Evolutionary conservation across 768 basidiomycete genomes (phyloP), one percentile per base, ranked within the genome.

Genomic region (Tylopilus rubrobrunneus): DNA sequence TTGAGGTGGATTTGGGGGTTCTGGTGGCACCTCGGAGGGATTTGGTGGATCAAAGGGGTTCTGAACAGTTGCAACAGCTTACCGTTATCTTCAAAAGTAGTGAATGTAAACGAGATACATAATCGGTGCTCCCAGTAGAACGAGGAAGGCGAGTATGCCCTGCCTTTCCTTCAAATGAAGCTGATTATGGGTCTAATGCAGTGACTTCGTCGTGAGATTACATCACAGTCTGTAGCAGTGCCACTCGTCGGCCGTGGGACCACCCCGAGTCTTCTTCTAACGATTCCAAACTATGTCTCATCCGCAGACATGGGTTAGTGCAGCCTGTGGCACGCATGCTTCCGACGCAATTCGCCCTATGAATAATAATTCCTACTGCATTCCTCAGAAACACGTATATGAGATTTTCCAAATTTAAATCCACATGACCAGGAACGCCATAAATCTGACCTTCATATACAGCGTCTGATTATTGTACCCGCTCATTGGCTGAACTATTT

Each of bases 21-120:
- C 60, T 29, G 65, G 58, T 9, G 72, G 65, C 28, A 64, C 59
- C 31, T 69, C 46, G 41, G 7, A 73, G 71, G 34, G 70, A 69
- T 51, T 53, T 7, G 67, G 61, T 4, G 71, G 65, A n/a, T 61
- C 60, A 8, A 70, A 71, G 31, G 65, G 61, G 5, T 72, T 48
- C n/a, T 29, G 29, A 29, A 29, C 5, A 29, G 29, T 29, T 29
- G 29, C 29, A 4, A 29, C n/a, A n/a, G n/a, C n/a, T 5, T 7
- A 31, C 7, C 29, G 7, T 8, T 1, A 31, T 31, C 31, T 31
- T 31, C 31, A 31, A n/a, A n/a, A 39, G 9, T 39, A 17, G 36
- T 17, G 36, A 14, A 17, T 37, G 15, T 17, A 37, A 37, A 37
- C 33, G 33, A 34, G 33, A 34, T 12, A 37, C 36, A 37, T 15